Evolutionary conservation across 495 filamentous ascomycete species (phyloP), one percentile per base, ranked within the genome.

Genomic region (Diplogelasinospora grovesii): DNA sequence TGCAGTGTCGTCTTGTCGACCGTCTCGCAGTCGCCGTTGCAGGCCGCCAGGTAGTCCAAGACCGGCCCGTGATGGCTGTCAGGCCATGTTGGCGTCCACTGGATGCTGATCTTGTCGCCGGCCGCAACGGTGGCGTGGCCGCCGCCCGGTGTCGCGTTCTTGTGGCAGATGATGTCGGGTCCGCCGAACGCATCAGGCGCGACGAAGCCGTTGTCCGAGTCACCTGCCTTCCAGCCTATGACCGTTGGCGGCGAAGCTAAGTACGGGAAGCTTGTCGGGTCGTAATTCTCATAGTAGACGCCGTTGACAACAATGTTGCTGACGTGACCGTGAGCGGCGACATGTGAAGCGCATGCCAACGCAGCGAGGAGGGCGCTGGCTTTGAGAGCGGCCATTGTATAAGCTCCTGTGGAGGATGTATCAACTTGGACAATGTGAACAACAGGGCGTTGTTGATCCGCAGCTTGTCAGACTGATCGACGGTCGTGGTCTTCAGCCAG

Each of bases 21-120:
- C 2, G 57, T 69, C 37, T 74, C 67, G 69, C 83, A 87, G 42
- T 78, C 65, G 15, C 82, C 83, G 48, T 77, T 72, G 73, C 84
- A 89, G 45, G 77, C 72, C 35, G 85, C 86, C 1, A 92, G 60
- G 59, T 87, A 89, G 61, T 78, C 77, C 50, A 86, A 78, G 57
- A 83, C 80, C 8, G 83, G 83, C 8, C 85, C 83, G 36, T 64
- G 43, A 49, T 69, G 67, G 22, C 39, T 48, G 0, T 61, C 61
- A 24, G 67, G 63, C 68, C 68, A 74, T 7, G 41, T 47, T 23
- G 63, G 51, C 35, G 55, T 64, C 72, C 72, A 76, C 33, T 68
- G 61, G 19, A 74, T 27, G 13, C 42, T 50, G 45, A 73, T 64
- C 23, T 59, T 58, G 53, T 60, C 53, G 21, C 69, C 71, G 24